phyloP scores from a whole-genome alignment of 257 asterid species.

The Lantana camara region DNA sequence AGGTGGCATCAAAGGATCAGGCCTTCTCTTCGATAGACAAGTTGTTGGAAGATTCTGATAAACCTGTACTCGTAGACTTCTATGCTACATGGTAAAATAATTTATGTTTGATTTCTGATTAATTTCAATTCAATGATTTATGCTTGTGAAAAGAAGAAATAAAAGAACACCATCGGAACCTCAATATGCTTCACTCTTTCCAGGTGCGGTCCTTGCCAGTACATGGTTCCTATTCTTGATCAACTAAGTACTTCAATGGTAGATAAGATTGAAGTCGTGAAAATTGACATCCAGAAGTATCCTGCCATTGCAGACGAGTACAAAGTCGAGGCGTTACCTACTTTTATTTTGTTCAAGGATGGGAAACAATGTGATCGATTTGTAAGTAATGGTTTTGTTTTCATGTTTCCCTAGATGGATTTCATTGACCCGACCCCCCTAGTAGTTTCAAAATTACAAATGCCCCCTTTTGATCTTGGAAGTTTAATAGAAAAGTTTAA shows the following conservation, averaged over 20 bases:
- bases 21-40: constrained; percentile 62
- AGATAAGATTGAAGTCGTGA: constrained; percentile 69
- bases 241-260: constrained; percentile 57
- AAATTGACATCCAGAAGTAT: constrained; percentile 74
- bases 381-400: constrained; percentile 48
- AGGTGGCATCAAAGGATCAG: constrained; percentile 77
- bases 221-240: constrained; percentile 70
- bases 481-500: no score
- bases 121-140: no score
- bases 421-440: no score
- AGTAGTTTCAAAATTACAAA: no score
- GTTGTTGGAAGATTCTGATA: constrained; percentile 54
- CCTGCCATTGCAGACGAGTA: constrained; percentile 68
- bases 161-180: no score
- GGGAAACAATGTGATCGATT: constrained; percentile 72
- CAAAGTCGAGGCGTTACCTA: constrained; percentile 71
- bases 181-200: constrained; percentile 8
- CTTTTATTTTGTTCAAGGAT: constrained; percentile 74
- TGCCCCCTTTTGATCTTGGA: no score
- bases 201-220: constrained; percentile 94
- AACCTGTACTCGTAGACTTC: constrained; percentile 79
- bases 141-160: no score
- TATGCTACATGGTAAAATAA: constrained; percentile 76
- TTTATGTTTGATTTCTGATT: not conserved
- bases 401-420: no score